phyloP scores from a whole-genome alignment of 2,329 filamentous ascomycete genomes.

The Penicillium sp. region DNA sequence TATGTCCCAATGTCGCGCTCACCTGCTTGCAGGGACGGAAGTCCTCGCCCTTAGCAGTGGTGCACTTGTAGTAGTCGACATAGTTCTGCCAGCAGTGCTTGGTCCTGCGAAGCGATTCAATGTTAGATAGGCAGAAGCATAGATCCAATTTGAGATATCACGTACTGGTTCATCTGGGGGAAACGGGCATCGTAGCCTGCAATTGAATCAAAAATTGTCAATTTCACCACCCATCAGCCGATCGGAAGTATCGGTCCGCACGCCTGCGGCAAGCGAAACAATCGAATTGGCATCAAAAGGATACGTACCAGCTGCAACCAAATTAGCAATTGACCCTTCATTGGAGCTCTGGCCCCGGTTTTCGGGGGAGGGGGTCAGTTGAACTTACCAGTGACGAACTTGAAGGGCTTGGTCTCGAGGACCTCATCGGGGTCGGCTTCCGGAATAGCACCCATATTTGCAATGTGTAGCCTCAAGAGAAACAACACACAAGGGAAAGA shows the following conservation, averaged over 20 bases:
- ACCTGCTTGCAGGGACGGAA: constrained; percentile 97
- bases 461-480: constrained; percentile 27
- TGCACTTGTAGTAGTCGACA: constrained; percentile 99
- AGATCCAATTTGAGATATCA: constrained; percentile 2
- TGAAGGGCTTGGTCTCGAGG: constrained; percentile 98
- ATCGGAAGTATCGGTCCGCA: constrained; percentile 13
- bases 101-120: constrained; percentile 48
- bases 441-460: constrained; percentile 77
- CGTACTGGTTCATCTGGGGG: constrained; percentile 79
- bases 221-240: constrained; percentile 20
- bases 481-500: constrained; percentile 17
- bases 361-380: constrained; percentile 20
- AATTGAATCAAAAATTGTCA: constrained; percentile 35
- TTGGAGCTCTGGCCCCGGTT: constrained; percentile 26
- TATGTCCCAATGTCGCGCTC: constrained; percentile 27
- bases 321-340: constrained; percentile 42
- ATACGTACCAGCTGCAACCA: constrained; percentile 48
- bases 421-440: constrained; percentile 64
- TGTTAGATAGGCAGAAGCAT: constrained; percentile 12
- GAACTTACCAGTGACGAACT: constrained; percentile 95
- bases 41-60: constrained; percentile 96
- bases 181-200: constrained; percentile 98
- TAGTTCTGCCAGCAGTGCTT: constrained; percentile 99
- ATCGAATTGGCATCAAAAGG: constrained; percentile 12
- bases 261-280: constrained; percentile 12